Evolutionary conservation across 305 asterid genomes (phyloP).

Genomic region (Ruellia speciosa): DNA sequence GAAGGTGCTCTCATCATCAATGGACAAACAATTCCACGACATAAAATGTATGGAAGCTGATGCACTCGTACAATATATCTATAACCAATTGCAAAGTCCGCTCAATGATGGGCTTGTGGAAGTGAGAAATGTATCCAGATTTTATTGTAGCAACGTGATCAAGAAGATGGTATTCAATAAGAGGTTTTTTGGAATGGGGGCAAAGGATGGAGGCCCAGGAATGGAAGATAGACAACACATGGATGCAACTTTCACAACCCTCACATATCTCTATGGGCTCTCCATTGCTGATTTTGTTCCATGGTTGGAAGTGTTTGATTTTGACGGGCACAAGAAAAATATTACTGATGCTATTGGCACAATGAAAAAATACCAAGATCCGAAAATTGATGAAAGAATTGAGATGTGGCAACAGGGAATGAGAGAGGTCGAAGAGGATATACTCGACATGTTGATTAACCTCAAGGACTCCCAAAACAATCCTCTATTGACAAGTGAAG

Average conservation of each 20-base stretch:
- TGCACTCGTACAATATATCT: constrained; percentile 6
- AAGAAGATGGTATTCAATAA: constrained; percentile 10
- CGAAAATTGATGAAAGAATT: constrained; percentile 8
- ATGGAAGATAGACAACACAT: constrained; percentile 13
- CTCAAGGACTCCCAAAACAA: constrained; percentile 10
- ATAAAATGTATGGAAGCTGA: constrained; percentile 15
- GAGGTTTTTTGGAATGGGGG: constrained; percentile 14
- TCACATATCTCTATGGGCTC: constrained; percentile 8
- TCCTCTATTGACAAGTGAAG: constrained; percentile 12
- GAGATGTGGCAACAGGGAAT: constrained; percentile 15
- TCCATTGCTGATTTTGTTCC: constrained; percentile 19
- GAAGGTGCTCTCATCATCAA: constrained; percentile 8
- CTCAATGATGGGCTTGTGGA: constrained; percentile 9
- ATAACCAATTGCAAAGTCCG: neutral
- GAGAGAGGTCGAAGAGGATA: constrained; percentile 4
- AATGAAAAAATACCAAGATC: constrained; percentile 16
- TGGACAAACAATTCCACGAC: neutral
- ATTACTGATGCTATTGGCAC: constrained; percentile 1
- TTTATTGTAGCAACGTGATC: constrained; percentile 16
- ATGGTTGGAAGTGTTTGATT: constrained; percentile 15
- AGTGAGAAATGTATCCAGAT: constrained; percentile 5
- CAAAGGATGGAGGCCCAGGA: constrained; percentile 12
- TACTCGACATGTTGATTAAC: constrained; percentile 20
- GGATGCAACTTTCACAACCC: constrained; percentile 3
- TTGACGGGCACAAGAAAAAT: constrained; percentile 12